Evolutionary conservation across 257 asterid genomes (phyloP), one percentile per base, ranked within the genome.

Genomic region (Capsicum rhomboideum): DNA sequence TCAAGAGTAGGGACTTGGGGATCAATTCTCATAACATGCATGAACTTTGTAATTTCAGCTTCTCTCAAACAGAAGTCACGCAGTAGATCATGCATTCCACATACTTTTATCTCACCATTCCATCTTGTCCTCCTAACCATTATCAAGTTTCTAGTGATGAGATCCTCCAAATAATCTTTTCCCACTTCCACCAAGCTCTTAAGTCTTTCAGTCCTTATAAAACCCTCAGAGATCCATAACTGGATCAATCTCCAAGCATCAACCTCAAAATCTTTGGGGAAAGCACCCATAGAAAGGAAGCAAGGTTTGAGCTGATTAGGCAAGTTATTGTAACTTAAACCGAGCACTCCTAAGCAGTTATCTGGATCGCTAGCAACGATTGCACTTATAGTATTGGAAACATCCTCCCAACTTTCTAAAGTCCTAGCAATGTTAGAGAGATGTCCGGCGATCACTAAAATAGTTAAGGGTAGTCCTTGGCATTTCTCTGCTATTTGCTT

Each of bases 211-310:
- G 63, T 10, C 29, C 44, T 52, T 28, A 83, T 49, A 13, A 83
- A 58, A 21, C 72, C 85, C 78, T 83, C 85, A 1, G 85, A 82
- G 8, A 83, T 83, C 85, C 78, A 83, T 46, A 83, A 74, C 34
- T 81, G 82, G 8, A 58, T 77, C 85, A 84, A 29, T 46, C 54
- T 78, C 10, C 29, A 42, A 13, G 20, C 83, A 5, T 20, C 42
- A 46, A 84, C 59, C 28, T 78, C 86, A 18, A 17, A 10, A 37
- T 79, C 67, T 11, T 34, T 37, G 2, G 40, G 59, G 67, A 78
- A 84, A 2, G 79, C 46, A 18, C 83, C 79, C 18, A 84, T 46
- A 64, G 79, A 84, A 4, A 84, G 68, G 37, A 77, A 79, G 55
- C 79, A 84, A 16, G 53, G 34, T 66, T 78, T 77, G 26, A 84